Conservation (phyloP, 2,329 filamentous ascomycete species). For the Aureobasidium sp. region DNA sequence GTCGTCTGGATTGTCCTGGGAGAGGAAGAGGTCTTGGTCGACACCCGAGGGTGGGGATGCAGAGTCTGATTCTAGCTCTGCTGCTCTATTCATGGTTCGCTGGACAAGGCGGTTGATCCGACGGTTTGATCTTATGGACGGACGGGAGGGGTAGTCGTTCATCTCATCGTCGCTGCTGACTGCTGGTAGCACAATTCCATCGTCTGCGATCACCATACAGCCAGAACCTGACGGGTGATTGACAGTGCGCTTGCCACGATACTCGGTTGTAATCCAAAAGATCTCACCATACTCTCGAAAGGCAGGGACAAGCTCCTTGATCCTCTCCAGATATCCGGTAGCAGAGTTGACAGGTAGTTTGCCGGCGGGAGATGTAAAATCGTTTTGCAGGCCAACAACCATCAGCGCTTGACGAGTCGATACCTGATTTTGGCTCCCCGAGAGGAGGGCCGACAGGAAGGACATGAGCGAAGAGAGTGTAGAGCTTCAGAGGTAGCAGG, state of each 20-base stretch:
- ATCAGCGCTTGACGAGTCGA: constrained; percentile 63
- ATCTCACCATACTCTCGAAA: constrained; percentile 69
- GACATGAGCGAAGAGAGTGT: constrained; percentile 22
- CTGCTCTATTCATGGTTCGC: constrained; percentile 4
- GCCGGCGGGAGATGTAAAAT: constrained; percentile 66
- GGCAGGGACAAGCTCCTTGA: constrained; percentile 56
- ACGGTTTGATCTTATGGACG: background rate
- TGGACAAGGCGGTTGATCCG: constrained; percentile 14
- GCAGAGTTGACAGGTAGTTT: constrained; percentile 54
- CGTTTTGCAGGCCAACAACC: constrained; percentile 81
- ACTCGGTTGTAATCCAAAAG: constrained; percentile 78
- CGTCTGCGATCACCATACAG: constrained; percentile 8
- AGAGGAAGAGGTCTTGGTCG: constrained; percentile 40
- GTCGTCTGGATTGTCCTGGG: constrained; percentile 27
- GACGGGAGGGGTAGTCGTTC: background rate
- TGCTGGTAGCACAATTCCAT: background rate
- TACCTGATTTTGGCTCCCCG: constrained; percentile 42
- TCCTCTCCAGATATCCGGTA: constrained; percentile 60
- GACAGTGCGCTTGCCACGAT: constrained; percentile 29
- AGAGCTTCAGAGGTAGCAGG: background rate
- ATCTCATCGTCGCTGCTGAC: constrained; percentile 5
- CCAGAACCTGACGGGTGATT: constrained; percentile 9
- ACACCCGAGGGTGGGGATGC: constrained; percentile 14
- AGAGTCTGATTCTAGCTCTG: background rate
- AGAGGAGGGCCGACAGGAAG: constrained; percentile 35